These are phyloP conservation scores for Coprinopsis marcescibilis DNA, from an alignment of 768 basidiomycete species.

Conservation along the genomic window DNA sequence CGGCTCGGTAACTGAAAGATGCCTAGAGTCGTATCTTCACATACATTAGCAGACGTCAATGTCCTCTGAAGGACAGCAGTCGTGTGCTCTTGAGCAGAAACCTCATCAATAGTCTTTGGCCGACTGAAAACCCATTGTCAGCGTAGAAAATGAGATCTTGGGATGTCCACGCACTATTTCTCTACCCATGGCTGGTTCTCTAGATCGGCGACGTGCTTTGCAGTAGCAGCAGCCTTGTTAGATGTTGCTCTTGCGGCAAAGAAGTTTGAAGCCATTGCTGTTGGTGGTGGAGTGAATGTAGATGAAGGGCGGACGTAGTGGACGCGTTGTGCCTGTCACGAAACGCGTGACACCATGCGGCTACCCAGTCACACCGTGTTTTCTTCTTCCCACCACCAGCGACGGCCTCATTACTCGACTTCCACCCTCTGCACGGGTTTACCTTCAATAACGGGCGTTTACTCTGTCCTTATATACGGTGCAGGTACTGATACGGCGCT, in stretches of 20 bases:
- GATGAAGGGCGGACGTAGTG: constrained; percentile 1
- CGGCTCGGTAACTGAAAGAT: background rate
- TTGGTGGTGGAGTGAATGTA: background rate
- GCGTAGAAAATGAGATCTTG: background rate
- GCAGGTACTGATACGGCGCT: too few species aligned
- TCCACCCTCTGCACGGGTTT: too few species aligned
- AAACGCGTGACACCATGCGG: constrained; percentile 40
- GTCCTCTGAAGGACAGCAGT: constrained; percentile 89
- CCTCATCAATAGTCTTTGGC: constrained; percentile 96
- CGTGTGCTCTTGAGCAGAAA: constrained; percentile 96
- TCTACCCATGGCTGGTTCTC: constrained; percentile 93
- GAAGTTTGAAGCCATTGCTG: constrained; percentile 52
- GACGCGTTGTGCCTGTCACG: constrained; percentile 26
- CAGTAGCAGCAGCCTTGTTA: constrained; percentile 25
- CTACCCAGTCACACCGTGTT: constrained; percentile 35
- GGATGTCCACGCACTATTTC: constrained; percentile 69
- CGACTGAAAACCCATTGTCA: constrained; percentile 46
- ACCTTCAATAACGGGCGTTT: too few species aligned
- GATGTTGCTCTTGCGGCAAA: constrained; percentile 46
- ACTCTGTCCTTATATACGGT: too few species aligned
- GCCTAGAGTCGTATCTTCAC: background rate
- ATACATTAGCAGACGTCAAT: constrained; percentile 85
- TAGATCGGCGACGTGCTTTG: constrained; percentile 47
- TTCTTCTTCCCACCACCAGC: background rate
- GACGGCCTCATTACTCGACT: background rate